Base-by-base conservation (phyloP, 2,329 filamentous ascomycete genomes). In the Chaetomium olivaceum region DNA sequence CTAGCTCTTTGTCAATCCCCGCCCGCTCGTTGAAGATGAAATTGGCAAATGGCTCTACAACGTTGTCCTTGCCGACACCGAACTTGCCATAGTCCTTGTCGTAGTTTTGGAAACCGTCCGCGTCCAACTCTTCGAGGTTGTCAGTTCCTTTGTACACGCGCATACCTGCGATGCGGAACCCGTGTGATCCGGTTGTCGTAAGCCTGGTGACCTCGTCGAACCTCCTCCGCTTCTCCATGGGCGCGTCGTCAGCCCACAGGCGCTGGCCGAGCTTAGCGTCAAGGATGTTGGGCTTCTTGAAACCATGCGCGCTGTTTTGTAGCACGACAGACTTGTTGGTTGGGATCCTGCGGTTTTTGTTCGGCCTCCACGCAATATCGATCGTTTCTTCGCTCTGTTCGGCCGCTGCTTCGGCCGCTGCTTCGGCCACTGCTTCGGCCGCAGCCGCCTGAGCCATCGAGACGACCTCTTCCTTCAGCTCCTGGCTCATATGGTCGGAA, bases 241-340 rank as follows among this genome's bases (percentile, higher is more conserved):
- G 82, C 27, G 87, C 87, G 68, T 88, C 82, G 66, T 96, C 91
- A 16, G 91, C 94, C 90, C 93, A 98, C 6, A 99, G 80, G 36
- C 91, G 86, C 58, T 88, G 85, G 52, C 95, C 95, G 23, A 99
- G 86, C 80, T 99, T 99, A 70, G 96, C 86, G 75, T 99, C 95
- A 65, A 99, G 81, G 8, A 99, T 92, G 72, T 97, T 98, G 7
- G 95, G 92, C 65, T 87, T 85, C 73, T 85, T 86, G 81, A 93
- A 98, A 0, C 92, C 92, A 69, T 86, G 85, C 0, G 92, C 89
- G 7, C 91, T 86, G 75, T 97, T 97, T 74, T 93, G 90, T 31
- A 98, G 81, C 14, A 96, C 93, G 21, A 97, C 89, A 2, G 91
- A 91, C 62, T 87, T 83, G 63, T 93, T 88, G 0, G 93, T 97